Evolutionary conservation across 2,329 filamentous ascomycete genomes (phyloP).

Genomic region (Fusarium longipes): DNA sequence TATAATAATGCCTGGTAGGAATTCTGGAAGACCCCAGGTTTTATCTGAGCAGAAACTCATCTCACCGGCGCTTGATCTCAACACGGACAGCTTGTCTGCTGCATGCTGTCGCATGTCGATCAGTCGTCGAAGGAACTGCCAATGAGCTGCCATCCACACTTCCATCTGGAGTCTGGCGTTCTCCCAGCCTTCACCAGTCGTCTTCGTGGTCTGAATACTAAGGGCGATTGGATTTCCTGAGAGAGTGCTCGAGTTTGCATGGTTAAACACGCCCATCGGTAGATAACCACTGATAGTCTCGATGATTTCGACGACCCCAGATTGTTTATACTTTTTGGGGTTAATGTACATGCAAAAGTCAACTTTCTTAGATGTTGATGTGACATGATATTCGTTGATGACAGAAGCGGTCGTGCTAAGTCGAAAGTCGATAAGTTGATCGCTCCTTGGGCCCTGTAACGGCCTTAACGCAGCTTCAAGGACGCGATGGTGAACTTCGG

Average conservation of each 20-base stretch:
- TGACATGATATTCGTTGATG: slow-evolving; percentile 12
- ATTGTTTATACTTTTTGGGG: neutral
- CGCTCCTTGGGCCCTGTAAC: neutral
- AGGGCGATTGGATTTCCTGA: slow-evolving; percentile 14
- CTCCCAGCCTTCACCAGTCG: slow-evolving; percentile 18
- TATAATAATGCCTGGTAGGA: slow-evolving; percentile 8
- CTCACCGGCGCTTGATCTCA: too few species aligned
- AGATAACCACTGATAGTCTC: neutral
- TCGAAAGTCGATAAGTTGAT: slow-evolving; percentile 15
- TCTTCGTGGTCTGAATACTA: slow-evolving; percentile 17
- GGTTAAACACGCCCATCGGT: slow-evolving; percentile 10
- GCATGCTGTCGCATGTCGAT: neutral
- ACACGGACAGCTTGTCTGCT: neutral
- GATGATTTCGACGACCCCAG: neutral
- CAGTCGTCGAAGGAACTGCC: slow-evolving; percentile 7
- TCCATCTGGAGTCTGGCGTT: slow-evolving; percentile 16
- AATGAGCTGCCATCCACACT: slow-evolving; percentile 19
- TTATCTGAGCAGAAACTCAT: neutral
- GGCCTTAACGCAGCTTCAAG: neutral
- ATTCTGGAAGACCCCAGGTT: slow-evolving; percentile 1
- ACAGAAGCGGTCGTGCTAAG: slow-evolving; percentile 11
- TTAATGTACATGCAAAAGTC: slow-evolving; percentile 31
- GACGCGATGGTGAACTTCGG: slow-evolving; percentile 20
- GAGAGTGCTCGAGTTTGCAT: slow-evolving; percentile 1
- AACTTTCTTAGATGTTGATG: slow-evolving; percentile 10